Base-by-base conservation (phyloP, 2,329 filamentous ascomycete species). In the Penicillium sp. region DNA sequence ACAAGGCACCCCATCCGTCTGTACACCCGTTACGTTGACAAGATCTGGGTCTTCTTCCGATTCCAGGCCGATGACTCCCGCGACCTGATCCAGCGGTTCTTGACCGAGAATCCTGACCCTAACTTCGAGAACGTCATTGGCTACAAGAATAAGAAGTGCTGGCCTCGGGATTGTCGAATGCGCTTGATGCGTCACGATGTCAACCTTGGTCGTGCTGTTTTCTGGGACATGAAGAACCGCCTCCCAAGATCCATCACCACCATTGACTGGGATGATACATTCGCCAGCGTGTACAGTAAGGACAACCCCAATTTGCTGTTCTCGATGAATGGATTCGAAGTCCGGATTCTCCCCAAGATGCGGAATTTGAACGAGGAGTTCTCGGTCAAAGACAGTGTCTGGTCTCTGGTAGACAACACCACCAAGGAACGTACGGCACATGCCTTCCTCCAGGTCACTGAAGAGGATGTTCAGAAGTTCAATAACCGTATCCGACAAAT, bases 51-150 rank as follows among this genome's bases (percentile, higher is more conserved):
- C 5, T 96, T 97, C 79, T 85, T 97, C 72, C 85, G 94, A 50
- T 99, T 99, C 73, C 88, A 85, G 4, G 92, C 92, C 0, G 94
- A 99, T 44, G 94, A 99, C 70, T 96, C 93, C 3, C 84, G 94
- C 59, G 94, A 99, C 68, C 81, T 99, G 45, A 99, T 99, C 57
- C 94, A 99, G 73, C 89, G 94, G 10, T 99, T 97, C 82, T 81
- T 99, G 64, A 99, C 95, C 0, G 95, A 99, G 72, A 93, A 99
- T 70, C 94, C 94, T 0, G 95, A 99, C 74, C 94, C 94, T 2
- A 99, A 99, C 71, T 99, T 99, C 63, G 94, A 99, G 73, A 99
- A 99, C 62, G 94, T 99, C 40, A 97, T 99, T 66, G 94, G 94
- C 0, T 99, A 97, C 76, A 92, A 90, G 79, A 99, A 96, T 77